Evolutionary conservation across 768 basidiomycete species (phyloP).

Genomic region (Lactarius deliciosus): DNA sequence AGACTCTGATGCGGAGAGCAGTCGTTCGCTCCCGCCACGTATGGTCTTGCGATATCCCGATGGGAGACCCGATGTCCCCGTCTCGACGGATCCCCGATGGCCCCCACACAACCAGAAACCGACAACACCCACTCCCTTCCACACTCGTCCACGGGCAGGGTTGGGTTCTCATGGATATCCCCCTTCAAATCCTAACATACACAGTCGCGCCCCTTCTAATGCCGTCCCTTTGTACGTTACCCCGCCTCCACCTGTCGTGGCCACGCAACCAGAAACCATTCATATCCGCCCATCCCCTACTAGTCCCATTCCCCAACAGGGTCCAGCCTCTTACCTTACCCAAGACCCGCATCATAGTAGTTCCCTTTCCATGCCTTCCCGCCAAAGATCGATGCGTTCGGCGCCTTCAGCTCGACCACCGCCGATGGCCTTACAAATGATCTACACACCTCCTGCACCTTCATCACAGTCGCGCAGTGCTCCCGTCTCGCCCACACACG

Average conservation of each 20-base stretch:
- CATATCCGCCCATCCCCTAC: conserved; percentile 28
- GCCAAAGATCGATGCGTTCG: conserved; percentile 24
- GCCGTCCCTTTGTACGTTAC: conserved; percentile 21
- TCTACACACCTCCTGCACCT: conserved; percentile 24
- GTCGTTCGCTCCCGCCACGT: conserved; percentile 57
- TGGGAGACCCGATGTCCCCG: conserved; percentile 39
- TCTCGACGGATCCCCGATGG: conserved; percentile 14
- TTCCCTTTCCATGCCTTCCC: conserved; percentile 2
- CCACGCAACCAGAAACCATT: conserved; percentile 27
- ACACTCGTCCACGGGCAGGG: conserved; percentile 11
- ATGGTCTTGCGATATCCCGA: conserved; percentile 71
- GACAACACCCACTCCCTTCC: conserved; percentile 4
- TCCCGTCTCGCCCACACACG: conserved; percentile 19
- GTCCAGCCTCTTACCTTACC: conserved; percentile 9
- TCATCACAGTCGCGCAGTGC: conserved; percentile 21
- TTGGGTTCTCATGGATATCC: conserved; percentile 25
- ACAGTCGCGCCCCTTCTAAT: conserved; percentile 21
- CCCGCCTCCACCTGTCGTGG: conserved; percentile 16
- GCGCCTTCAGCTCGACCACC: conserved; percentile 16
- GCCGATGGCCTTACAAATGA: conserved; percentile 23
- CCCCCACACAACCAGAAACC: conserved; percentile 5
- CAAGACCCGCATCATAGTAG: conserved; percentile 10
- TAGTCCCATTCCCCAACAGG: background rate
- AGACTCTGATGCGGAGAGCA: conserved; percentile 45
- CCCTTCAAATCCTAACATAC: conserved; percentile 28